Evolutionary conservation across 805 yeast species (phyloP).

Genomic region (Sugiyamaella smithiae): DNA sequence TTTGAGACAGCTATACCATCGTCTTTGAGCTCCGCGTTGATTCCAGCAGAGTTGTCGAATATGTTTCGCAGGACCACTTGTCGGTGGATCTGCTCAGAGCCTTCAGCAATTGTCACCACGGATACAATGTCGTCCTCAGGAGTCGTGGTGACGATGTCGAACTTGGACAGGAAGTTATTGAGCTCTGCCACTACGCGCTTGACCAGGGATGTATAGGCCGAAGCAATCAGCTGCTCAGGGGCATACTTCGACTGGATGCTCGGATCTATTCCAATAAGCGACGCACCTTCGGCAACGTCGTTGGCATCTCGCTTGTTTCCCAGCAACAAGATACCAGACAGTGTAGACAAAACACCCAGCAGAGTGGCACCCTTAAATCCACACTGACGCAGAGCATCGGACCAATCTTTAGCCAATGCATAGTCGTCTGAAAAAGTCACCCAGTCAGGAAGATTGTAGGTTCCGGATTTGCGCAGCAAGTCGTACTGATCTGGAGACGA

Average conservation of each 20-base stretch:
- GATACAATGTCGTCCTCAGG: constrained; percentile 31
- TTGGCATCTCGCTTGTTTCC: constrained; percentile 32
- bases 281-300: constrained; percentile 41
- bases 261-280: constrained; percentile 39
- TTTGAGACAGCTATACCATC: constrained; percentile 35
- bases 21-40: constrained; percentile 37
- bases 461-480: constrained; percentile 29
- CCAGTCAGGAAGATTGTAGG: constrained; percentile 36
- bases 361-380: constrained; percentile 34
- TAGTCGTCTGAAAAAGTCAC: constrained; percentile 37
- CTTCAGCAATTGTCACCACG: constrained; percentile 38
- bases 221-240: constrained; percentile 32
- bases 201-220: constrained; percentile 35
- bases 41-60: constrained; percentile 36
- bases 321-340: constrained; percentile 39
- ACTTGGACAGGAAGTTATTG: constrained; percentile 33
- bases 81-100: constrained; percentile 25
- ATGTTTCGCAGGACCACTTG: constrained; percentile 31
- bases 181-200: constrained; percentile 34
- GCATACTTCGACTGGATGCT: constrained; percentile 26
- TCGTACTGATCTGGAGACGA: constrained; percentile 30
- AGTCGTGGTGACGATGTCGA: constrained; percentile 24
- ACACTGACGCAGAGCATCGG: constrained; percentile 35
- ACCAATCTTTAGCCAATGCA: constrained; percentile 41
- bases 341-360: constrained; percentile 33